phyloP scores from a whole-genome alignment of 768 basidiomycete species.

The Myochromella boudieri region DNA sequence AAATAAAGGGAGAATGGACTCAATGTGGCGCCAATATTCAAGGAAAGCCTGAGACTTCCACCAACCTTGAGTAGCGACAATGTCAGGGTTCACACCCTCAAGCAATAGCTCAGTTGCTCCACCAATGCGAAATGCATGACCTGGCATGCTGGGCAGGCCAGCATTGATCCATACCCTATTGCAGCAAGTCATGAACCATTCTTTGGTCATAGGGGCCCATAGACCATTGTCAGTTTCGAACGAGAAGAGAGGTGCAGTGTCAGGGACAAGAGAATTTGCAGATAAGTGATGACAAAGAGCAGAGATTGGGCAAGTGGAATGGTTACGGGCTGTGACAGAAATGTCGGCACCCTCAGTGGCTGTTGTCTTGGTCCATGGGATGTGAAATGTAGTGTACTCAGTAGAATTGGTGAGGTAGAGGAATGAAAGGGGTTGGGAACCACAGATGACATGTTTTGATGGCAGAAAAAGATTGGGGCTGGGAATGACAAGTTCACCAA shows the following conservation, averaged over 20 bases:
- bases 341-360: constrained; percentile 23
- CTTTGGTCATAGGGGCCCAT: no score
- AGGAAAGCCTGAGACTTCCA: background rate
- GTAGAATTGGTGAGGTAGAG: background rate
- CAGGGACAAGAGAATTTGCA: no score
- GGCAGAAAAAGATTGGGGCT: no score
- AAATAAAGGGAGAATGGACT: background rate
- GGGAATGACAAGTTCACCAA: constrained; percentile 4
- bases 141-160: background rate
- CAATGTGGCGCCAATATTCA: background rate
- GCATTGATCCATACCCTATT: background rate
- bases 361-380: constrained; percentile 38
- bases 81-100: background rate
- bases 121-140: background rate
- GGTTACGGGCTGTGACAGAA: constrained; percentile 18
- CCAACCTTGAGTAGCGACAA: background rate
- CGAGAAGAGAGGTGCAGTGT: no score
- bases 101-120: background rate
- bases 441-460: constrained; percentile 2
- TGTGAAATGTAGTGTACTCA: constrained; percentile 21
- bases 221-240: no score
- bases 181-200: background rate
- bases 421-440: background rate
- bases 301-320: no score
- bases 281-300: no score